Evolutionary conservation across 257 asterid genomes (phyloP).

Genomic region (Leonotis leonurus): DNA sequence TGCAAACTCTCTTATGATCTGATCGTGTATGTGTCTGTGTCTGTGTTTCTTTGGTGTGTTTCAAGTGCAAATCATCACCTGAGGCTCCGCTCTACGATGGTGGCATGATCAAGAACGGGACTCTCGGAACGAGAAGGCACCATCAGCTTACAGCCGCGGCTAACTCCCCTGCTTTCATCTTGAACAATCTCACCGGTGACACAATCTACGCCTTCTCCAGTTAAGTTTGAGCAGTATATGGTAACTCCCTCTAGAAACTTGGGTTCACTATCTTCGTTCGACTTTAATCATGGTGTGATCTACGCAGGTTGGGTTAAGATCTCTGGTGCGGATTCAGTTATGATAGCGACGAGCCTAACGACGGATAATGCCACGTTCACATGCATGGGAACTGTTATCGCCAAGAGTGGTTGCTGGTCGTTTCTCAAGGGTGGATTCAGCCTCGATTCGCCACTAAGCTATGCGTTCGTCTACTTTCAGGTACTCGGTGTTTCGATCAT

Average conservation of each 20-base stretch:
- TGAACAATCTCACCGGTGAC: slow-evolving; percentile 39
- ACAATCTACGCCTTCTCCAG: slow-evolving; percentile 53
- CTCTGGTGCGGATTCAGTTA: slow-evolving; percentile 27
- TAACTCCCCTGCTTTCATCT: slow-evolving; percentile 21
- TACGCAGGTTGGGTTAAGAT: slow-evolving; percentile 54
- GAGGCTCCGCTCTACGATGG: slow-evolving; percentile 54
- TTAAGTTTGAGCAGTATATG: background rate
- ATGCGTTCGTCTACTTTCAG: slow-evolving; percentile 31
- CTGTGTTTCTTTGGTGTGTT: slow-evolving; percentile 6
- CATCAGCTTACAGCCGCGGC: background rate
- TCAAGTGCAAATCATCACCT: slow-evolving; percentile 46
- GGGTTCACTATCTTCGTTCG: background rate
- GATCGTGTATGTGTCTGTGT: background rate
- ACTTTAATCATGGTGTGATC: background rate
- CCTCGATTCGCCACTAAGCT: slow-evolving; percentile 27
- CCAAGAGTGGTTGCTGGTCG: slow-evolving; percentile 53
- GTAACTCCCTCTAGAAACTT: background rate
- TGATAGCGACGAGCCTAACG: slow-evolving; percentile 28
- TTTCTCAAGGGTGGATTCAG: slow-evolving; percentile 62
- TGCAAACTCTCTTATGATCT: background rate
- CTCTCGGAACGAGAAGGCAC: background rate
- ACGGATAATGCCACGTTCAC: slow-evolving; percentile 27
- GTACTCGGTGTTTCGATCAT: background rate
- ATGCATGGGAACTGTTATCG: slow-evolving; percentile 42
- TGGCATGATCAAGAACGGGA: slow-evolving; percentile 36